These are phyloP conservation scores for Lophium mytilinum DNA, from an alignment of 495 filamentous ascomycete species.

Conservation along the genomic window DNA sequence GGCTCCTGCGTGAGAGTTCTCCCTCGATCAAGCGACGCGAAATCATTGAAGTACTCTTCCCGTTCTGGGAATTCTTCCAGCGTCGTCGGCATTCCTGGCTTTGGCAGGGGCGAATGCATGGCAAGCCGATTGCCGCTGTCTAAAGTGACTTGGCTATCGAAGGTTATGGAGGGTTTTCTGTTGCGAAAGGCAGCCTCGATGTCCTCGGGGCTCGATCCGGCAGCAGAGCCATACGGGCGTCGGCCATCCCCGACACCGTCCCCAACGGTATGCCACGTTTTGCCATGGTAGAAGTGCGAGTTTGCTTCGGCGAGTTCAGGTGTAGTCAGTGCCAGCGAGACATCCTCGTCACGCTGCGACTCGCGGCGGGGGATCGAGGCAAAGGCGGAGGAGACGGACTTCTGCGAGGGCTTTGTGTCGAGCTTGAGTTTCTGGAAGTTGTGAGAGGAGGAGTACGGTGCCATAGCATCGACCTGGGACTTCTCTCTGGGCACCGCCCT, in stretches of 20 bases:
- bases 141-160: slow-evolving; percentile 35
- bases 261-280: slow-evolving; percentile 1
- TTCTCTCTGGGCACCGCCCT: slow-evolving; percentile 18
- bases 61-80: slow-evolving; percentile 11
- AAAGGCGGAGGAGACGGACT: slow-evolving; percentile 21
- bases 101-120: slow-evolving; percentile 32
- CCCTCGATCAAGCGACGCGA: slow-evolving; percentile 11
- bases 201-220: slow-evolving; percentile 7
- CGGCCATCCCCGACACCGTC: background rate
- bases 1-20: slow-evolving; percentile 11
- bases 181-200: slow-evolving; percentile 15
- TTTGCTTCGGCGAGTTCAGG: background rate
- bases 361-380: slow-evolving; percentile 18
- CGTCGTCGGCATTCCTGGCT: slow-evolving; percentile 7
- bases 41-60: slow-evolving; percentile 12
- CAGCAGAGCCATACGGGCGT: background rate
- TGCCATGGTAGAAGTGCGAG: background rate
- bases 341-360: slow-evolving; percentile 6
- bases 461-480: slow-evolving; percentile 21
- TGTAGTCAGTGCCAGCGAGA: background rate
- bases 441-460: slow-evolving; percentile 23
- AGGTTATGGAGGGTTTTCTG: slow-evolving; percentile 35
- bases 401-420: slow-evolving; percentile 17
- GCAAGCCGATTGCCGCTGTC: slow-evolving; percentile 32
- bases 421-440: slow-evolving; percentile 29